Evolutionary conservation across 2,329 filamentous ascomycete species (phyloP).

Genomic region (Neonectria neomacrospora): DNA sequence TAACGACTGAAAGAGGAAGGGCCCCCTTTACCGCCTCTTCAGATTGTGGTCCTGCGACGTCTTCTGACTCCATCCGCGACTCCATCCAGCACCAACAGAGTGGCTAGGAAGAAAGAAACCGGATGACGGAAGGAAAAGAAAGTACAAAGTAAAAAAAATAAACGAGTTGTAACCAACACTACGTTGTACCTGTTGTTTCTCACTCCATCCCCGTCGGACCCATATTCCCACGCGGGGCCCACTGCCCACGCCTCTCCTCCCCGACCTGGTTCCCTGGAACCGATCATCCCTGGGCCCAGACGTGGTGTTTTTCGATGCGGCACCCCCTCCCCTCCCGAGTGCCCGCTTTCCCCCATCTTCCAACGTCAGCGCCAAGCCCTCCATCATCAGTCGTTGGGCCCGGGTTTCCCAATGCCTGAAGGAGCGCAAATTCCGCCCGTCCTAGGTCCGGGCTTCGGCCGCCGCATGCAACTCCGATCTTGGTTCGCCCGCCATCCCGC

Average conservation of each 20-base stretch:
- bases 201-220: conserved; percentile 6
- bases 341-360: conserved; percentile 3
- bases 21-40: conserved; percentile 15
- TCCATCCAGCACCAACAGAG: conserved; percentile 7
- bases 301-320: not conserved
- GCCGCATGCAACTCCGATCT: not conserved
- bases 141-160: not conserved
- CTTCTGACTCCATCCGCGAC: conserved; percentile 32
- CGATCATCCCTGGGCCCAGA: conserved; percentile 18
- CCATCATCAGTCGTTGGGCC: conserved; percentile 8
- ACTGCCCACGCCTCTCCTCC: conserved; percentile 10
- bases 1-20: not conserved
- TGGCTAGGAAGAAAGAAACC: not conserved
- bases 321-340: conserved; percentile 11
- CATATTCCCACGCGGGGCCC: conserved; percentile 8
- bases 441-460: not conserved
- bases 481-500: not conserved
- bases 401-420: not conserved
- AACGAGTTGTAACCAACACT: not conserved
- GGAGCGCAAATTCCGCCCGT: not conserved
- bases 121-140: not conserved
- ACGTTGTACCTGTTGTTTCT: conserved; percentile 5
- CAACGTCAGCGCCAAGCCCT: conserved; percentile 9
- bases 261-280: conserved; percentile 16
- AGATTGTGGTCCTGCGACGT: not conserved